phyloP scores from a whole-genome alignment of 352 stramenopile genomes.

The Aphanomyces cochlioides region DNA sequence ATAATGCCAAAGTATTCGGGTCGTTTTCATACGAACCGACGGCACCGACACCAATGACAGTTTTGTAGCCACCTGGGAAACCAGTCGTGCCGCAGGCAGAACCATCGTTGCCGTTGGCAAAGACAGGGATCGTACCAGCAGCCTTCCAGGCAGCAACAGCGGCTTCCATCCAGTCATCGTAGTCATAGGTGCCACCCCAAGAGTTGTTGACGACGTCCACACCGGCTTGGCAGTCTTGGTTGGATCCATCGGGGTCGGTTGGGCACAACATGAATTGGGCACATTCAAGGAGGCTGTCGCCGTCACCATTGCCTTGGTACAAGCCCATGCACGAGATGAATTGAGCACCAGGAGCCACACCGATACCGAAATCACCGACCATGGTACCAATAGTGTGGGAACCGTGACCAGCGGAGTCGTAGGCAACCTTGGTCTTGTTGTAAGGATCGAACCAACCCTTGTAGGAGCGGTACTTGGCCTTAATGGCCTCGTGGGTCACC shows the following conservation, averaged over 20 bases:
- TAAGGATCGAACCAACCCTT: conserved; percentile 54
- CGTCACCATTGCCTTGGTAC: conserved; percentile 25
- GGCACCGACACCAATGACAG: conserved; percentile 38
- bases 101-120: conserved; percentile 40
- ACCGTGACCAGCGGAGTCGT: conserved; percentile 39
- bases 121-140: conserved; percentile 40
- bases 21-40: conserved; percentile 44
- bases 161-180: conserved; percentile 33
- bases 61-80: conserved; percentile 37
- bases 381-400: conserved; percentile 41
- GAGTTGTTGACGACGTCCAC: conserved; percentile 43
- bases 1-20: conserved; percentile 36
- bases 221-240: conserved; percentile 39
- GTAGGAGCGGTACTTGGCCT: conserved; percentile 35
- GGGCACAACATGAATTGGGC: conserved; percentile 37
- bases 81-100: conserved; percentile 34
- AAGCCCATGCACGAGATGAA: conserved; percentile 42
- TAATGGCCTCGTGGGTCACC: conserved; percentile 25
- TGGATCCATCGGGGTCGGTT: conserved; percentile 25
- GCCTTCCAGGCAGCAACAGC: conserved; percentile 37
- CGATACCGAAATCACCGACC: conserved; percentile 35
- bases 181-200: conserved; percentile 35
- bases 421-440: conserved; percentile 35
- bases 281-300: conserved; percentile 33
- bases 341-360: conserved; percentile 33